Evolutionary conservation across 768 basidiomycete genomes (phyloP), one percentile per base, ranked within the genome.

Genomic region (Coprinopsis sp.): DNA sequence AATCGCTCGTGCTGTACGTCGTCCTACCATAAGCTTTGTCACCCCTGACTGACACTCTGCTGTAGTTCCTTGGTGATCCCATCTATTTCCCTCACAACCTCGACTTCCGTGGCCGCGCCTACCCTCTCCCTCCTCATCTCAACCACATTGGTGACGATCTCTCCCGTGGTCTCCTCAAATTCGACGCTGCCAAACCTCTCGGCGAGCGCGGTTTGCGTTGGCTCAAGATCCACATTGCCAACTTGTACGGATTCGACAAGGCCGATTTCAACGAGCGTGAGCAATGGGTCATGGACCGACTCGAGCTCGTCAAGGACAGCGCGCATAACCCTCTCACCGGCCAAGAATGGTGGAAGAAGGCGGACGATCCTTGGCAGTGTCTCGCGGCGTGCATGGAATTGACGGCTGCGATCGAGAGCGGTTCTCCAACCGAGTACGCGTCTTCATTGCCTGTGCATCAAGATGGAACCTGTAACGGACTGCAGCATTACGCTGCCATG

Each of bases 331-430:
- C 96, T 16, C 66, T 96, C 19, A 77, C 77, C 11, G 83, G 92
- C 88, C 19, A 60, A 67, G 5, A 78, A 40, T 98, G 94, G 95
- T 99, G 95, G 95, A 64, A 76, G 33, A 69, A 79, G 46, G 93
- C 92, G 0, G 93, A 95, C 59, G 93, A 98, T 58, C 94, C 94
- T 6, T 98, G 95, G 94, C 95, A 98, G 64, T 94, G 87, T 62
- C 84, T 98, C 29, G 88, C 95, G 14, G 80, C 89, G 1, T 97
- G 93, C 68, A 81, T 85, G 62, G 96, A 99, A 59, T 73, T 98
- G n/a, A 75, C 75, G 37, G 76, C 74, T 1, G 95, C 95, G 2
- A 72, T 94, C 0, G 76, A 84, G 33, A 86, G 84, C 1, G 72
- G 71, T 14, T 78, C 91, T 54, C 78, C 79, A 13, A 73, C 81